Percentiles rank a stretch among this genome's conserved stretches.
Evolutionary conservation across 2,329 filamentous ascomycete genomes (phyloP).

Genomic region (Talaromyces marneffei): DNA sequence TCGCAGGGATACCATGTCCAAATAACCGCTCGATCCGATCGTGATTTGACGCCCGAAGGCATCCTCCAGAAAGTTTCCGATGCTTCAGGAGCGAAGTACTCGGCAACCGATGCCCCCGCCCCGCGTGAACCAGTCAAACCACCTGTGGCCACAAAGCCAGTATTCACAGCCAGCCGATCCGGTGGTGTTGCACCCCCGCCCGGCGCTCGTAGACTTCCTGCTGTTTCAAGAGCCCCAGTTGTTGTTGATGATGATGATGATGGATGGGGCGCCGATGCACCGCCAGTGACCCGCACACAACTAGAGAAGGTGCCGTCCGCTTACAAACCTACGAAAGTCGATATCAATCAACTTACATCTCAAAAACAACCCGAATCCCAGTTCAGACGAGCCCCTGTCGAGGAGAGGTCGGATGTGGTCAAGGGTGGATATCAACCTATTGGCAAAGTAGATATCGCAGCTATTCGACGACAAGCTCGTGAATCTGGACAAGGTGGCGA

Average conservation of each 20-base stretch:
- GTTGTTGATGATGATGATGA: slow-evolving; percentile 86
- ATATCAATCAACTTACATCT: slow-evolving; percentile 77
- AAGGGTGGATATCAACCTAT: slow-evolving; percentile 86
- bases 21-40: slow-evolving; percentile 87
- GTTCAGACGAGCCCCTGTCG: slow-evolving; percentile 31
- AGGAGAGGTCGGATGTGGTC: slow-evolving; percentile 59
- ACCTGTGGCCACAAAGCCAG: slow-evolving; percentile 78
- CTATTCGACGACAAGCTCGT: slow-evolving; percentile 70
- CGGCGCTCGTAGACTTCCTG: slow-evolving; percentile 50
- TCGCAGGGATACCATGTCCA: slow-evolving; percentile 85
- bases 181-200: slow-evolving; percentile 60
- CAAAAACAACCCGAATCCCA: slow-evolving; percentile 54
- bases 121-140: slow-evolving; percentile 54
- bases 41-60: slow-evolving; percentile 76
- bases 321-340: slow-evolving; percentile 93
- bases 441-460: slow-evolving; percentile 95
- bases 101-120: slow-evolving; percentile 52
- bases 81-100: slow-evolving; percentile 92
- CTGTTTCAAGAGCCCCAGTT: slow-evolving; percentile 48
- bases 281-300: slow-evolving; percentile 78
- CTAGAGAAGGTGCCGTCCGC: slow-evolving; percentile 88
- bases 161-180: slow-evolving; percentile 71
- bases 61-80: slow-evolving; percentile 93
- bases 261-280: slow-evolving; percentile 92
- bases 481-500: slow-evolving; percentile 54